Base-by-base conservation (phyloP, 805 yeast genomes). In the Metschnikowia corniflorae region DNA sequence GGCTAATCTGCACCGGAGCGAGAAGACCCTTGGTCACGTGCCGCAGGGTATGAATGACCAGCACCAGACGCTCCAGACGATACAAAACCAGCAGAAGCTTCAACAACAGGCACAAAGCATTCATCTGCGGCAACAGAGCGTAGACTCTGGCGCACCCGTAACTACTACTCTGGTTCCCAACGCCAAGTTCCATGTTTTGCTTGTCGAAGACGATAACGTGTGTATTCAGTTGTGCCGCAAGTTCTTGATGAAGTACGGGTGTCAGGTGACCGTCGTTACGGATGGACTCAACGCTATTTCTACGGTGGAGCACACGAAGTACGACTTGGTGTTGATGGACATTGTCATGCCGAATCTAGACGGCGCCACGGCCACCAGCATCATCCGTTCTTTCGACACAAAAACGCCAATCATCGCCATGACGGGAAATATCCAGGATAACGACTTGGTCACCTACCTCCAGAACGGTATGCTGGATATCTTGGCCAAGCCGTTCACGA, bases 381-480 rank as follows among this genome's bases (percentile, higher is more conserved):
- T 91, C 29, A 87, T 93, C 31, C 72, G 97, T 49, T 78, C 82
- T 14, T 86, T 86, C 55, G 95, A 88, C 58, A 77, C 78, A 15
- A 75, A 74, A 36, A 86, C 96, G 0, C 97, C 97, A 9, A 86
- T 93, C 44, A 82, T 93, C 47, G 94, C 95, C 20, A 86, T 86
- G 95, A 86, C 96, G 2, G 94, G 95, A 26, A 87, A 86, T 55
- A 84, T 86, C 39, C 82, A 84, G 48, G 86, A 82, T 46, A 78
- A 82, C 47, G 95, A 87, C 58, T 68, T 87, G 40, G 83, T 84
- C 31, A 82, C 80, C 1, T 87, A 85, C 57, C 64, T 86, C 42
- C 82, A 82, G 49, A 86, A 87, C 53, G 97, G 96, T 4, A 88
- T 88, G 86, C 81, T 86, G 40, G 96, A 87, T 59, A 86, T 93